Percentiles rank a stretch among this genome's conserved stretches.
phyloP scores from a whole-genome alignment of 2,329 filamentous ascomycete genomes.

The Gnomoniopsis smithogilvyi region DNA sequence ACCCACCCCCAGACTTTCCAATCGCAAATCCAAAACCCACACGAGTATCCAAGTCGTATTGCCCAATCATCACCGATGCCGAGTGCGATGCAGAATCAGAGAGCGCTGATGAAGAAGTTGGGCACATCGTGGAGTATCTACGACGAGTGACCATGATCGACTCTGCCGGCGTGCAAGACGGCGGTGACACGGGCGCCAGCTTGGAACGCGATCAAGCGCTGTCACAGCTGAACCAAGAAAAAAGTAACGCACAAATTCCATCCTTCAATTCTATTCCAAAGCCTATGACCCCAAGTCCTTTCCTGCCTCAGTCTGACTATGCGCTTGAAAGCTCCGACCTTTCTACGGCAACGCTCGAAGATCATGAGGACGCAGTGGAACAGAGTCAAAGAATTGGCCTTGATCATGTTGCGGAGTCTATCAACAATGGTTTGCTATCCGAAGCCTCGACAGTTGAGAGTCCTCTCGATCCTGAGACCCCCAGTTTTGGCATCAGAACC shows the following conservation, averaged over 20 bases:
- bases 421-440: background rate
- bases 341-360: background rate
- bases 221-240: background rate
- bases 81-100: background rate
- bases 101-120: constrained; percentile 1
- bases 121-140: constrained; percentile 7
- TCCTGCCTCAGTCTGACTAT: background rate
- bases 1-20: constrained; percentile 19
- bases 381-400: background rate
- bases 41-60: constrained; percentile 13
- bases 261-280: background rate
- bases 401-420: background rate
- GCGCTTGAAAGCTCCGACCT: background rate
- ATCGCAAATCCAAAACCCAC: constrained; percentile 29
- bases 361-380: background rate
- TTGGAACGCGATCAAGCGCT: background rate
- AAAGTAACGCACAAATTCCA: background rate
- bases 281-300: background rate
- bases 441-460: constrained; percentile 1
- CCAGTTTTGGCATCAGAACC: background rate
- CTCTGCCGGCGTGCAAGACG: background rate
- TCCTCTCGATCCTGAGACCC: background rate
- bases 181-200: background rate
- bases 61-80: background rate
- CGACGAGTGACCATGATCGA: constrained; percentile 3